These are phyloP conservation scores for Phanerochaete sordida DNA, from an alignment of 768 basidiomycete genomes.

Conservation along the genomic window DNA sequence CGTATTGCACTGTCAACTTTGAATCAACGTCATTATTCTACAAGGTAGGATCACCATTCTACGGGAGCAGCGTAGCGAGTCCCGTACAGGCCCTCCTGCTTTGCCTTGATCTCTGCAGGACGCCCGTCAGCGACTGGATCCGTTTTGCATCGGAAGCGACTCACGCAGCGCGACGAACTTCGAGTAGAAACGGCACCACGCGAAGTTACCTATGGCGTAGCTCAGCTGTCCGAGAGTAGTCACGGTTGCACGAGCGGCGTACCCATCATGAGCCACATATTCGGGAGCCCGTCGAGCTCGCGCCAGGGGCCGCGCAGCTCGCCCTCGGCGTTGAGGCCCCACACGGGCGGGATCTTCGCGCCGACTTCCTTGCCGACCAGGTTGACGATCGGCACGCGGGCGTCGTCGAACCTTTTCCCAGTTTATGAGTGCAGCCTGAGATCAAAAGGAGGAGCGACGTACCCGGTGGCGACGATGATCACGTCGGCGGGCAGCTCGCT, in stretches of 20 bases:
- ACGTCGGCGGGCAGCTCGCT: constrained; percentile 22
- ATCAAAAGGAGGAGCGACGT: constrained; percentile 16
- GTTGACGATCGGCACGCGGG: constrained; percentile 9
- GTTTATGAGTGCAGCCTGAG: not conserved
- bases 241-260: too few species aligned
- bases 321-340: constrained; percentile 66
- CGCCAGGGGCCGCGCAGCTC: constrained; percentile 51
- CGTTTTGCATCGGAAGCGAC: too few species aligned
- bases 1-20: too few species aligned
- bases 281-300: constrained; percentile 44
- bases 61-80: constrained; percentile 18
- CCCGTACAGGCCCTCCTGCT: constrained; percentile 44
- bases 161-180: not conserved
- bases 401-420: constrained; percentile 1
- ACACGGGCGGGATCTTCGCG: constrained; percentile 44
- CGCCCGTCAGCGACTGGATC: too few species aligned
- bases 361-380: constrained; percentile 47
- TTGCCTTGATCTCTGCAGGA: constrained; percentile 76
- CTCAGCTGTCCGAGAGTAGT: constrained; percentile 36
- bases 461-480: constrained; percentile 25
- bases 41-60: too few species aligned
- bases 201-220: constrained; percentile 61
- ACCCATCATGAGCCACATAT: constrained; percentile 63
- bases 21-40: too few species aligned
- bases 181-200: constrained; percentile 47